A percentile compares a stretch with the other conserved stretches of the same genome.
Evolutionary conservation across 352 stramenopile genomes (phyloP).

Genomic region (Aphanomyces astaci): DNA sequence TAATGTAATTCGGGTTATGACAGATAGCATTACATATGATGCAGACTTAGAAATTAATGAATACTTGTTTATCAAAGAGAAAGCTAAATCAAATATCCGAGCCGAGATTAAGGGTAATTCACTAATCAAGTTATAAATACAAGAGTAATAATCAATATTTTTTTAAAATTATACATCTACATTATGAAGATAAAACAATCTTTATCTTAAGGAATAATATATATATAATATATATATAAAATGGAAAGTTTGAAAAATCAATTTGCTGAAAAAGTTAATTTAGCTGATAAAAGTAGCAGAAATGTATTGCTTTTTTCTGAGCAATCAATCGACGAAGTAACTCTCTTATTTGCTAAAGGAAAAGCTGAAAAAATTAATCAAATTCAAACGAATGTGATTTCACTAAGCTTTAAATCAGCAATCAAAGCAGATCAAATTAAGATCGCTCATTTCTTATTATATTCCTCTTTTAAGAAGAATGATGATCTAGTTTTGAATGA

Average conservation of each 20-base stretch:
- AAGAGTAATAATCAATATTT: constrained; percentile 9
- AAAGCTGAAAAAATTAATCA: not conserved
- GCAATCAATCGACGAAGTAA: not conserved
- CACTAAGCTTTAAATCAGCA: not conserved
- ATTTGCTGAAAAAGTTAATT: not conserved
- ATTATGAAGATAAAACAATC: not conserved
- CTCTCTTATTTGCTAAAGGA: not conserved
- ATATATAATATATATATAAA: not conserved
- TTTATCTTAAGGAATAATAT: not conserved
- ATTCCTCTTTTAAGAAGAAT: constrained; percentile 12
- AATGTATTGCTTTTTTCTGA: not conserved
- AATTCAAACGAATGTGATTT: not conserved
- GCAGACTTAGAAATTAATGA: constrained; percentile 8
- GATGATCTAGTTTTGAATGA: constrained; percentile 13
- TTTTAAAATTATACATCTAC: too few species aligned
- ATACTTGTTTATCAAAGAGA: constrained; percentile 8
- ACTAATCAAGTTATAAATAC: constrained; percentile 7
- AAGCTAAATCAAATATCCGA: not conserved
- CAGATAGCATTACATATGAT: constrained; percentile 11
- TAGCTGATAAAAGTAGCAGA: not conserved
- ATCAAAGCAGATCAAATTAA: not conserved
- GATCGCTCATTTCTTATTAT: constrained; percentile 4
- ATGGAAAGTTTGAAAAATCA: not conserved
- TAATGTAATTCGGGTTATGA: not conserved
- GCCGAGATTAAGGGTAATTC: not conserved